Evolutionary conservation across 805 yeast species (phyloP).

Genomic region (Saccharomycopsis fibuligera): DNA sequence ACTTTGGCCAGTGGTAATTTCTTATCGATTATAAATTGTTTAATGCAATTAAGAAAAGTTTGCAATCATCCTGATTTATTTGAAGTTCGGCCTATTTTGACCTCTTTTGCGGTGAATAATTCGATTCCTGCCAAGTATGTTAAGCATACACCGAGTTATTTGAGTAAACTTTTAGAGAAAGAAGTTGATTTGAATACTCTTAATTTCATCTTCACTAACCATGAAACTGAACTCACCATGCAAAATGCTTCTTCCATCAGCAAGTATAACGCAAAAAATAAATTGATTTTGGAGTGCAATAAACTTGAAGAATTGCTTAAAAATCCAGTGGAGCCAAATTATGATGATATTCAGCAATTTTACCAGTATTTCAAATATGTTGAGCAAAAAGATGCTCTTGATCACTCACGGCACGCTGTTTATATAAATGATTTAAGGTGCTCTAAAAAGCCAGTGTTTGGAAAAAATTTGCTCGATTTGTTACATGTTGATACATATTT

Average conservation of each 20-base stretch:
- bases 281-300: conserved; percentile 39
- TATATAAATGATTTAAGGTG: conserved; percentile 66
- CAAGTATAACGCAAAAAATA: conserved; percentile 40
- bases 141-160: conserved; percentile 33
- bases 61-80: conserved; percentile 87
- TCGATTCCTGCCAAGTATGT: conserved; percentile 42
- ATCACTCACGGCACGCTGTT: conserved; percentile 45
- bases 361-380: conserved; percentile 49
- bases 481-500: conserved; percentile 33
- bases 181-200: conserved; percentile 47
- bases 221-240: conserved; percentile 38
- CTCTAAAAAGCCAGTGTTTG: conserved; percentile 58
- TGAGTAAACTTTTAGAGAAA: conserved; percentile 35
- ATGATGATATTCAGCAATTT: conserved; percentile 46
- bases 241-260: conserved; percentile 40
- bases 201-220: conserved; percentile 50
- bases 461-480: conserved; percentile 46
- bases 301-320: conserved; percentile 35
- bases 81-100: conserved; percentile 90
- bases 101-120: conserved; percentile 73
- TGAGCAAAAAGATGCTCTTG: conserved; percentile 47
- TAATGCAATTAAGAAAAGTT: conserved; percentile 95
- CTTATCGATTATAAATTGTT: conserved; percentile 88
- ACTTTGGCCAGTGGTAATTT: conserved; percentile 93
- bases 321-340: conserved; percentile 26